Conservation (phyloP, 371 early-diverging fungal genomes). For the Conidiobolus incongruus region DNA sequence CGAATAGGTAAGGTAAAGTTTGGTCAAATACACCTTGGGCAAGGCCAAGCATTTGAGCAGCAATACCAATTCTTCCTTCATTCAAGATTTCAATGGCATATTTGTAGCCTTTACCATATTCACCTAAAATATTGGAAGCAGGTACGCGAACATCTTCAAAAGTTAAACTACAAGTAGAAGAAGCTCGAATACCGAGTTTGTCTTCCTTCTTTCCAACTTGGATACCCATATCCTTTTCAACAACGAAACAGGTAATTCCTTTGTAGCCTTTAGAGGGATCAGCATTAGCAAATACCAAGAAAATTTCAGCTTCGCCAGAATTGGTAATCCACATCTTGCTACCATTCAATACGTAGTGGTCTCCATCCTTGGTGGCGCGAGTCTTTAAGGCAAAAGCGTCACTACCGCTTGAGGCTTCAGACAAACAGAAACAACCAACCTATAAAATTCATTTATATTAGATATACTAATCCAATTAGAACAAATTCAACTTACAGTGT, state of each 20-base stretch:
- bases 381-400: slow-evolving; percentile 95
- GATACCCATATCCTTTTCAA: slow-evolving; percentile 88
- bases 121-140: slow-evolving; percentile 70
- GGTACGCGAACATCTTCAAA: slow-evolving; percentile 88
- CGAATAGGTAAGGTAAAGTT: slow-evolving; percentile 78
- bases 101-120: slow-evolving; percentile 93
- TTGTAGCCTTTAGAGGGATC: slow-evolving; percentile 89
- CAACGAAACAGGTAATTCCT: slow-evolving; percentile 95
- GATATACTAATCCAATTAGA: no score
- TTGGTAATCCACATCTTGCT: slow-evolving; percentile 88
- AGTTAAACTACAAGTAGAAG: slow-evolving; percentile 80
- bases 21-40: slow-evolving; percentile 88
- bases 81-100: slow-evolving; percentile 95
- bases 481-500: slow-evolving; percentile 27
- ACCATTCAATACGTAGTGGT: slow-evolving; percentile 80
- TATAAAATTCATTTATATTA: slow-evolving; percentile 5
- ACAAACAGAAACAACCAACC: slow-evolving; percentile 88
- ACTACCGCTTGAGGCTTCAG: slow-evolving; percentile 80
- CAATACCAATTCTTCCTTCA: slow-evolving; percentile 96
- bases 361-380: slow-evolving; percentile 69
- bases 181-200: slow-evolving; percentile 93
- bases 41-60: slow-evolving; percentile 93
- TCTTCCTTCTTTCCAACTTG: slow-evolving; percentile 88
- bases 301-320: slow-evolving; percentile 78
- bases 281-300: slow-evolving; percentile 93